Evolutionary conservation across 768 basidiomycete genomes (phyloP).

Genomic region (Heimioporus sp.): DNA sequence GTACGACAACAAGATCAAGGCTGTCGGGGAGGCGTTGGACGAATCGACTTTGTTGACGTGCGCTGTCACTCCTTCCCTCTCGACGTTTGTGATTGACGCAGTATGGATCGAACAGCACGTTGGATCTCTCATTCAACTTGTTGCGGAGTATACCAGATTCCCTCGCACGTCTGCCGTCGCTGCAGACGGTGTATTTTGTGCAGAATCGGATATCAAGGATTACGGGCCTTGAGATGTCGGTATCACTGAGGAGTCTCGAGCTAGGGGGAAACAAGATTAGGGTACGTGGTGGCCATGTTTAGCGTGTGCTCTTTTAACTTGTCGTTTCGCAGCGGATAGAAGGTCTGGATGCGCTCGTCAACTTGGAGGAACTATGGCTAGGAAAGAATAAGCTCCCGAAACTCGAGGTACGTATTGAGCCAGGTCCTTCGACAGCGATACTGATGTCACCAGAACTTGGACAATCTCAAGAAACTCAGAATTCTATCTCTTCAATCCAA

Average conservation of each 20-base stretch:
- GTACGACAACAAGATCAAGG: constrained; percentile 93
- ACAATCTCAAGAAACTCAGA: constrained; percentile 65
- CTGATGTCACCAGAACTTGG: constrained; percentile 54
- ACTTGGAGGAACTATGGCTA: constrained; percentile 91
- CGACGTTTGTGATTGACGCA: neutral
- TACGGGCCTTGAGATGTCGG: constrained; percentile 54
- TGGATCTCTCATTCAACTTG: constrained; percentile 96
- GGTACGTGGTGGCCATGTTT: constrained; percentile 41
- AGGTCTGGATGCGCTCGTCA: constrained; percentile 73
- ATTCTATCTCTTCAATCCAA: constrained; percentile 94
- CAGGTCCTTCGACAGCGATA: neutral
- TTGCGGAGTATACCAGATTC: constrained; percentile 67
- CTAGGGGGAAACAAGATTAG: constrained; percentile 92
- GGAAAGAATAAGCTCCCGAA: constrained; percentile 96
- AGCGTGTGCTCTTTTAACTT: neutral
- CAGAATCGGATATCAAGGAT: constrained; percentile 93
- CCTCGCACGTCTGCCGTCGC: constrained; percentile 52
- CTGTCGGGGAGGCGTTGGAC: constrained; percentile 63
- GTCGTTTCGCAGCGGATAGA: constrained; percentile 71
- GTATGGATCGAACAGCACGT: constrained; percentile 43
- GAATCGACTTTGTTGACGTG: constrained; percentile 55
- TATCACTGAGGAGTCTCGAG: constrained; percentile 78
- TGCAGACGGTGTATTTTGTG: constrained; percentile 87
- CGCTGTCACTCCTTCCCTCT: constrained; percentile 16
- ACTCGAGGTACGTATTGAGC: constrained; percentile 58